These are phyloP conservation scores for Paracamarosporium sp. DNA, from an alignment of 2,329 filamentous ascomycete genomes.

Conservation along the genomic window DNA sequence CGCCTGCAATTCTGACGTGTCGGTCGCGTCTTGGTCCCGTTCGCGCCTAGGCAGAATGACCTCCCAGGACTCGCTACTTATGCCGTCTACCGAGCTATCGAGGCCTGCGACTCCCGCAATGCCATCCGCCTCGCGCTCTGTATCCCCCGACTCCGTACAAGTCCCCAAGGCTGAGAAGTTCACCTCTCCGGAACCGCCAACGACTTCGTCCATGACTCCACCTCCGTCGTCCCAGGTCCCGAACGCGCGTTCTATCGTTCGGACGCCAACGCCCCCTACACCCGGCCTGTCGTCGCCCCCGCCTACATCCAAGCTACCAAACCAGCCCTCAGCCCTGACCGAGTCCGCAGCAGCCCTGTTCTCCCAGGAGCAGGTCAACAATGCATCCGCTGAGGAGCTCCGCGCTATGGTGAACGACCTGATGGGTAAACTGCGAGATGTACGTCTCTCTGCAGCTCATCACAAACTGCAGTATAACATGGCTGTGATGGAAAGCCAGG, in stretches of 20 bases:
- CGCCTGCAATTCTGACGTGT: constrained; percentile 34
- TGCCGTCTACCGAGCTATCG: constrained; percentile 40
- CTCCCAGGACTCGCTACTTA: constrained; percentile 33
- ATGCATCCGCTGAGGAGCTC: constrained; percentile 59
- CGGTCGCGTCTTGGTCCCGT: constrained; percentile 26
- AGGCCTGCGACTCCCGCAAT: constrained; percentile 33
- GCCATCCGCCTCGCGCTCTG: constrained; percentile 26
- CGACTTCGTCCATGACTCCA: constrained; percentile 65
- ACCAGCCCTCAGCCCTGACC: constrained; percentile 31
- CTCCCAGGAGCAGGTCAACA: constrained; percentile 59
- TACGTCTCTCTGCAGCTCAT: constrained; percentile 85
- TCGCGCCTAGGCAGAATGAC: constrained; percentile 34
- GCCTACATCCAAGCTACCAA: constrained; percentile 46
- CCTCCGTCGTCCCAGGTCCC: constrained; percentile 68
- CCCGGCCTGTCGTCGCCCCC: constrained; percentile 58
- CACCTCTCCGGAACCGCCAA: constrained; percentile 50
- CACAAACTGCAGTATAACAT: constrained; percentile 90
- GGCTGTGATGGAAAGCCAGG: constrained; percentile 81
- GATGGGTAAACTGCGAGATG: constrained; percentile 63
- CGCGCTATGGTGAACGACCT: constrained; percentile 61
- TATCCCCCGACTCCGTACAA: constrained; percentile 19
- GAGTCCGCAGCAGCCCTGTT: constrained; percentile 51
- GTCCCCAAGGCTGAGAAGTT: constrained; percentile 41
- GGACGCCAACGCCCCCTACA: constrained; percentile 59
- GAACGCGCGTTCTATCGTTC: constrained; percentile 44